A percentile compares a stretch with the other conserved stretches of the same genome.
phyloP scores from a whole-genome alignment of 129 eudicot species.

The Rutidosis leptorrhynchoides region DNA sequence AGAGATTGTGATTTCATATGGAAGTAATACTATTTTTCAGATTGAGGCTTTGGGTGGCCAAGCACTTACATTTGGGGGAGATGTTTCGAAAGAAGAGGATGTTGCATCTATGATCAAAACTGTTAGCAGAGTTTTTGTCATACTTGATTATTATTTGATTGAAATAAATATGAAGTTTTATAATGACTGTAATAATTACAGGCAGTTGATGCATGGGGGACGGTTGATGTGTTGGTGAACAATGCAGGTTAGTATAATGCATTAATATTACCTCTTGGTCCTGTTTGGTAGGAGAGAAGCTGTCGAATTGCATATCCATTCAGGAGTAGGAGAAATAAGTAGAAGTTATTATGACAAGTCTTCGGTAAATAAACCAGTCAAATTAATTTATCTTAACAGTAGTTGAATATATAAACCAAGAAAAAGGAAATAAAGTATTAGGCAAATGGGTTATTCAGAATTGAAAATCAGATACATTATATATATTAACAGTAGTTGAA shows the following conservation, averaged over 20 bases:
- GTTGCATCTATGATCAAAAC: constrained; percentile 96
- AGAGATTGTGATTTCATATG: constrained; percentile 11
- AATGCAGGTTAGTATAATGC: constrained; percentile 76
- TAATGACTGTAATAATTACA: constrained; percentile 32
- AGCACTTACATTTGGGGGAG: constrained; percentile 93
- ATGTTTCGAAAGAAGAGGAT: constrained; percentile 93
- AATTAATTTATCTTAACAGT: constrained; percentile 18
- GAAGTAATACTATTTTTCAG: constrained; percentile 37
- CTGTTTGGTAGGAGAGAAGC: constrained; percentile 10
- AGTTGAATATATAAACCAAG: constrained; percentile 10
- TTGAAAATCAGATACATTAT: constrained; percentile 1
- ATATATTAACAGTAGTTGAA: constrained; percentile 12
- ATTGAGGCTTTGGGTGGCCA: constrained; percentile 83
- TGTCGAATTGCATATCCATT: neutral
- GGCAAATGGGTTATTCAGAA: neutral
- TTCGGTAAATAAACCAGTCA: neutral
- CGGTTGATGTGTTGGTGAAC: constrained; percentile 82
- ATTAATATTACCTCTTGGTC: neutral
- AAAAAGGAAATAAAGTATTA: neutral
- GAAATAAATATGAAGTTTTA: constrained; percentile 2
- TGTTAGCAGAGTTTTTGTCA: constrained; percentile 42
- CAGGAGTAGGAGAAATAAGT: neutral
- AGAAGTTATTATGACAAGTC: constrained; percentile 1
- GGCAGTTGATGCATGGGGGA: constrained; percentile 99
- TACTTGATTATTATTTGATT: constrained; percentile 13